These are phyloP conservation scores for Microcyclospora tardicrescens DNA, from an alignment of 2,329 filamentous ascomycete genomes.

Conservation along the genomic window DNA sequence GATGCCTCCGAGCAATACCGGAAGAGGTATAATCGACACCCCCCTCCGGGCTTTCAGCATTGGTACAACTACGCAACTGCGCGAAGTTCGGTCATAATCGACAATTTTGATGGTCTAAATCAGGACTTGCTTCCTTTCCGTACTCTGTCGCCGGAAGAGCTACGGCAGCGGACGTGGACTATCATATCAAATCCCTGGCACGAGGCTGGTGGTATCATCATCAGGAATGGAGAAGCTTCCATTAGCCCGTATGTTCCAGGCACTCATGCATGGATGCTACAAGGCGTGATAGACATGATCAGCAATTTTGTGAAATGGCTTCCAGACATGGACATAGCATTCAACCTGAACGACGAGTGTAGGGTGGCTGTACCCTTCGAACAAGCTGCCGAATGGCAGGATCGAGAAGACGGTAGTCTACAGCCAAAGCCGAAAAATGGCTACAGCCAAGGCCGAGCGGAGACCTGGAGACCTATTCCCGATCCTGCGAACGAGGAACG, in stretches of 20 bases:
- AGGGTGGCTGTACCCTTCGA: constrained; percentile 43
- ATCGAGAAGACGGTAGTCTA: neutral
- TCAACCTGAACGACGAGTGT: constrained; percentile 50
- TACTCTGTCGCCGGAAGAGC: constrained; percentile 35
- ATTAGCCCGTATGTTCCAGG: constrained; percentile 39
- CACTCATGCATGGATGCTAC: constrained; percentile 47
- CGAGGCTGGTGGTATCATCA: constrained; percentile 42
- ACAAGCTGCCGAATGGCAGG: constrained; percentile 5
- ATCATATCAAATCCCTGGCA: constrained; percentile 42
- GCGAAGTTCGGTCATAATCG: constrained; percentile 41
- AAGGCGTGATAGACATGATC: constrained; percentile 42
- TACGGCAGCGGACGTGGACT: constrained; percentile 41
- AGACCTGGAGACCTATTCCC: constrained; percentile 26
- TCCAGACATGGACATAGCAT: constrained; percentile 50
- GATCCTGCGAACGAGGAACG: constrained; percentile 17
- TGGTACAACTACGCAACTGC: constrained; percentile 46
- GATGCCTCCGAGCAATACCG: constrained; percentile 41
- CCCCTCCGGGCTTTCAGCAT: constrained; percentile 46
- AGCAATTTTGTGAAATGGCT: constrained; percentile 40
- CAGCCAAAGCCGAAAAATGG: constrained; percentile 6
- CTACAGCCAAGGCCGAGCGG: constrained; percentile 27
- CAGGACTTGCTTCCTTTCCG: constrained; percentile 44
- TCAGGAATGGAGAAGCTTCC: constrained; percentile 40
- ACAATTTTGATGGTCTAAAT: constrained; percentile 49
- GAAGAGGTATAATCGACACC: constrained; percentile 39